Percentiles rank a stretch among this genome's conserved stretches.
phyloP scores from a whole-genome alignment of 345 rosid genomes.

The Brassica cretica region DNA sequence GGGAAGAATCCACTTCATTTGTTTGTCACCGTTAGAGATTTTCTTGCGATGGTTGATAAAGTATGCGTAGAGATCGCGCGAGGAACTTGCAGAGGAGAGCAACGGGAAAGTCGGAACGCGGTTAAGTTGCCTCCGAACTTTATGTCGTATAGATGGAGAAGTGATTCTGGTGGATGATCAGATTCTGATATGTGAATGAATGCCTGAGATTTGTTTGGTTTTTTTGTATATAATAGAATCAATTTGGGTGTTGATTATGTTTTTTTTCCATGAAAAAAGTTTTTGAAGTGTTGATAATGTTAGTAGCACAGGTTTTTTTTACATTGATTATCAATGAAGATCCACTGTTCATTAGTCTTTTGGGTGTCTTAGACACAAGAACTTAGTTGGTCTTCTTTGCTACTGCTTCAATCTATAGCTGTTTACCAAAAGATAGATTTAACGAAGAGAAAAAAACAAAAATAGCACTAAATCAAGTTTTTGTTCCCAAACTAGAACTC shows the following conservation, averaged over 20 bases:
- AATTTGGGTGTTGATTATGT: background rate
- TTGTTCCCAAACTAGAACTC: too few relatives aligned
- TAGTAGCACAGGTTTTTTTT: background rate
- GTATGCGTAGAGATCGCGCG: slow-evolving; percentile 56
- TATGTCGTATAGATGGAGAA: slow-evolving; percentile 41
- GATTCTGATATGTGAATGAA: slow-evolving; percentile 31
- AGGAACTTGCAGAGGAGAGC: slow-evolving; percentile 48
- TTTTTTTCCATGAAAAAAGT: slow-evolving; percentile 5
- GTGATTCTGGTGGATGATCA: slow-evolving; percentile 51
- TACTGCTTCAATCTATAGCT: too few relatives aligned
- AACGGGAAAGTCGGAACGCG: slow-evolving; percentile 23
- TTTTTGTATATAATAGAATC: slow-evolving; percentile 24
- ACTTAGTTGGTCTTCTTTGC: background rate
- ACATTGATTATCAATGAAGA: background rate
- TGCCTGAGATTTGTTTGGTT: slow-evolving; percentile 5
- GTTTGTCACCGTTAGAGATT: slow-evolving; percentile 72
- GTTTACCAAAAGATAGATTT: background rate
- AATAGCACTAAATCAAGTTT: too few relatives aligned
- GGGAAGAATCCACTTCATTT: slow-evolving; percentile 50
- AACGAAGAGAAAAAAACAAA: too few relatives aligned
- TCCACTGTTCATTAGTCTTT: too few relatives aligned
- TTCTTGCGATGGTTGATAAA: slow-evolving; percentile 79
- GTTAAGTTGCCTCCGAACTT: slow-evolving; percentile 47
- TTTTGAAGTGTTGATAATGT: slow-evolving; percentile 12
- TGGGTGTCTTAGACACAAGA: too few relatives aligned